Conservation (phyloP, 768 basidiomycete genomes). For the Mycena crocata region DNA sequence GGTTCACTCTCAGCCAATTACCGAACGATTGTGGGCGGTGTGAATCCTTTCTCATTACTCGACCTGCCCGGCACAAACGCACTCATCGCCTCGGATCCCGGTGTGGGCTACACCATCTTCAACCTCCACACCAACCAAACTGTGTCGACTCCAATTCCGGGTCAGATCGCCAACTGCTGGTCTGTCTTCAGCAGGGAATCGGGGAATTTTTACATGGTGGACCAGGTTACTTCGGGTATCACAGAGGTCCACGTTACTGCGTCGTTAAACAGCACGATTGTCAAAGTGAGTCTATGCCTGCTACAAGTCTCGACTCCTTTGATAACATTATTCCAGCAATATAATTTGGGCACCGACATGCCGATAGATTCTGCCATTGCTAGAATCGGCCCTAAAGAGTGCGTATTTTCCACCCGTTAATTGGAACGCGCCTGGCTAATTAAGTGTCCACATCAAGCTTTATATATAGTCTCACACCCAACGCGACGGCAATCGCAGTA, state of each 20-base stretch:
- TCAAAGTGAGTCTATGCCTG: conserved; percentile 1
- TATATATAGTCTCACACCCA: conserved; percentile 53
- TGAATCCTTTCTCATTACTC: conserved; percentile 47
- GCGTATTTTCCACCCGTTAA: neutral
- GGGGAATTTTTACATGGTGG: conserved; percentile 40
- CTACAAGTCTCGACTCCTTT: neutral
- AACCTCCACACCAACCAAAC: conserved; percentile 7
- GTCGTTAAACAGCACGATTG: conserved; percentile 13
- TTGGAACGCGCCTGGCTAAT: neutral
- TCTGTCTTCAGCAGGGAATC: conserved; percentile 34
- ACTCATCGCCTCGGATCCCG: conserved; percentile 21
- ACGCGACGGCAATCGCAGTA: conserved; percentile 52
- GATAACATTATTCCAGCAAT: conserved; percentile 13
- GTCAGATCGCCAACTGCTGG: conserved; percentile 38
- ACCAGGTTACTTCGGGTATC: conserved; percentile 33
- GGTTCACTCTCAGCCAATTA: conserved; percentile 44
- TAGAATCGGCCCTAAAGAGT: conserved; percentile 23
- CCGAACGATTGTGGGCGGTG: conserved; percentile 39
- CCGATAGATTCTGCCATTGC: conserved; percentile 22
- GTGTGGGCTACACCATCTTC: conserved; percentile 27
- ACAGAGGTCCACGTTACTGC: conserved; percentile 35
- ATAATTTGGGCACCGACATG: conserved; percentile 12
- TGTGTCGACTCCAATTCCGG: conserved; percentile 23
- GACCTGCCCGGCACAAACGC: conserved; percentile 20
- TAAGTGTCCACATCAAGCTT: conserved; percentile 43